Conservation (phyloP, 2,329 filamentous ascomycete species). For the Alternaria tenuissima region DNA sequence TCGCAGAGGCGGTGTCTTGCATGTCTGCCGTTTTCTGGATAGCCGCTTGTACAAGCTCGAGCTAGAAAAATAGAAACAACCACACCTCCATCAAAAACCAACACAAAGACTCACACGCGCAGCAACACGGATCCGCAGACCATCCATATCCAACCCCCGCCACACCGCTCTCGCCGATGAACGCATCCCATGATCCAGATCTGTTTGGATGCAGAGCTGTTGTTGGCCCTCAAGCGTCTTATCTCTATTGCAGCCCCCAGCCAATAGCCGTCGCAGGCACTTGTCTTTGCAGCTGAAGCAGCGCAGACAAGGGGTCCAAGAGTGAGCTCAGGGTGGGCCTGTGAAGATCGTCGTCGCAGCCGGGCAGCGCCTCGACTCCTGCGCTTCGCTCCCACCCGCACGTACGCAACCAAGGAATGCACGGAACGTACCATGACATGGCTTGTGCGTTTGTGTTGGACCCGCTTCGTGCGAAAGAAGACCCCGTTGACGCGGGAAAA, state of each 20-base stretch:
- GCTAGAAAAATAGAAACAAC: conserved; percentile 8
- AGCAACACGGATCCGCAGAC: background rate
- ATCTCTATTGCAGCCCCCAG: conserved; percentile 16
- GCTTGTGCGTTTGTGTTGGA: conserved; percentile 8
- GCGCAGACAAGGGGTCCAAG: conserved; percentile 7
- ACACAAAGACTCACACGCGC: conserved; percentile 6
- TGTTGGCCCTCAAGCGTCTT: conserved; percentile 22
- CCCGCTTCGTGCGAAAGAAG: conserved; percentile 7
- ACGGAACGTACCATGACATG: conserved; percentile 10
- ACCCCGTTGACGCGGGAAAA: conserved; percentile 4
- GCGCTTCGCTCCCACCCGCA: conserved; percentile 8
- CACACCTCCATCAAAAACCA: conserved; percentile 17
- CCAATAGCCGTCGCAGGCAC: conserved; percentile 19
- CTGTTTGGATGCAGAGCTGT: conserved; percentile 19
- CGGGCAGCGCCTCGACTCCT: conserved; percentile 12
- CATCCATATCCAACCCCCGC: background rate
- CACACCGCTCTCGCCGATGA: conserved; percentile 4
- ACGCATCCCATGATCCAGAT: conserved; percentile 8
- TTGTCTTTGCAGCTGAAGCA: conserved; percentile 16
- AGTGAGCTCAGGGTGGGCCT: conserved; percentile 19
- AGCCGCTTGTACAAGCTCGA: conserved; percentile 3
- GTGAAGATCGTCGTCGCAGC: conserved; percentile 23
- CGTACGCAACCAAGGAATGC: conserved; percentile 11
- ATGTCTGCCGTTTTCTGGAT: conserved; percentile 1
- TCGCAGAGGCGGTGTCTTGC: background rate